Conservation (phyloP, 768 basidiomycete genomes). For the Amanita phalloides region DNA sequence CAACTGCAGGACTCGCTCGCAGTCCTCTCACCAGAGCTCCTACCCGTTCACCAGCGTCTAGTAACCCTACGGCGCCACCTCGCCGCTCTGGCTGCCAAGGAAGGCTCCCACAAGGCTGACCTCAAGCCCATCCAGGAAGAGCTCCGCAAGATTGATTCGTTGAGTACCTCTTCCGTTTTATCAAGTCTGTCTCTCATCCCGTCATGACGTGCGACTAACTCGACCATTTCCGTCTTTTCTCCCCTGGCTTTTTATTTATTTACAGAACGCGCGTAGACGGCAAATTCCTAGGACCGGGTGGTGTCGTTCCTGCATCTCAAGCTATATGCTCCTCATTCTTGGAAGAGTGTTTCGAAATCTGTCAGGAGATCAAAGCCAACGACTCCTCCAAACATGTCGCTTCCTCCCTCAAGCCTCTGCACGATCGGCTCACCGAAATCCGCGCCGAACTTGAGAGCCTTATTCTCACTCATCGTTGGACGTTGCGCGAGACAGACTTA, state of each 20-base stretch:
- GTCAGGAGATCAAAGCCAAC: constrained; percentile 89
- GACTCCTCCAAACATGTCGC: constrained; percentile 87
- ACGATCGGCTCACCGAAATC: constrained; percentile 83
- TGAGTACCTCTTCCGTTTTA: constrained; percentile 41
- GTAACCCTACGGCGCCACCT: constrained; percentile 84
- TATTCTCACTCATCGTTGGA: constrained; percentile 95
- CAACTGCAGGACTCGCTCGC: constrained; percentile 78
- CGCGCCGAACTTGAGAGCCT: constrained; percentile 84
- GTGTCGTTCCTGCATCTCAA: constrained; percentile 84
- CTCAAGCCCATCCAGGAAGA: constrained; percentile 88
- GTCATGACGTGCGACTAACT: constrained; percentile 9
- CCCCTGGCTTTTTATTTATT: not conserved
- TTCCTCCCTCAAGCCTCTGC: constrained; percentile 80
- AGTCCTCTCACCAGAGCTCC: constrained; percentile 81
- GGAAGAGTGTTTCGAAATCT: constrained; percentile 94
- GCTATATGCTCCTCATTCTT: constrained; percentile 85
- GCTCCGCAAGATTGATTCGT: constrained; percentile 92
- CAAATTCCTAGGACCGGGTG: constrained; percentile 88
- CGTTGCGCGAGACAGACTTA: constrained; percentile 84
- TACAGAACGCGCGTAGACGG: constrained; percentile 86
- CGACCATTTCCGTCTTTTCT: not conserved
- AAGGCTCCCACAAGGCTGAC: constrained; percentile 75
- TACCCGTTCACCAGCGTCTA: constrained; percentile 83
- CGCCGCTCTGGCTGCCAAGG: constrained; percentile 80
- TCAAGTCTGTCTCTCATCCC: constrained; percentile 20